phyloP scores from a whole-genome alignment of 148 eudicot genomes.

The Diospyros lotus region DNA sequence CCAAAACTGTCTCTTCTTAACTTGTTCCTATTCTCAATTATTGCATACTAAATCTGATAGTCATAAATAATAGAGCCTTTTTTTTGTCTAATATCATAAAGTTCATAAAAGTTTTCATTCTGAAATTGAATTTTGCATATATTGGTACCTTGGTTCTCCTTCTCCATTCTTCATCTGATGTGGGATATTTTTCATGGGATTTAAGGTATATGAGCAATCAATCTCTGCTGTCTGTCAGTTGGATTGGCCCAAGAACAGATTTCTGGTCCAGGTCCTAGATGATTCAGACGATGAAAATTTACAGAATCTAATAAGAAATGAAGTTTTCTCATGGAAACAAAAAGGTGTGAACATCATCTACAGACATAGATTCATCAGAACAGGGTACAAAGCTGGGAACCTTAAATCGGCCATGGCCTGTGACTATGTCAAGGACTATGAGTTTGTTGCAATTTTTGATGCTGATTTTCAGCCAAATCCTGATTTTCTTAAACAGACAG shows the following conservation, averaged over 20 bases:
- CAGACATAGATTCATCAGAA: constrained; percentile 54
- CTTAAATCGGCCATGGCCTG: constrained; percentile 67
- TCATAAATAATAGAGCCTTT: not conserved
- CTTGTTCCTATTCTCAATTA: not conserved
- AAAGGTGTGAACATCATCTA: constrained; percentile 61
- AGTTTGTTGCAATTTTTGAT: constrained; percentile 60
- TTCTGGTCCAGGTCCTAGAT: constrained; percentile 52
- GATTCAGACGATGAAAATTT: constrained; percentile 55
- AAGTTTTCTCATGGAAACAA: constrained; percentile 45
- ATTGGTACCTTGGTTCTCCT: not conserved
- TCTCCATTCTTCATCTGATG: constrained; percentile 8
- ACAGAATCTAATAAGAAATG: constrained; percentile 46
- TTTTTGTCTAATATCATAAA: not conserved
- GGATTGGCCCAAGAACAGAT: constrained; percentile 59
- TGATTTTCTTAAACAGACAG: constrained; percentile 49
- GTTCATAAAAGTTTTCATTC: no score
- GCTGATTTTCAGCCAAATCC: constrained; percentile 68
- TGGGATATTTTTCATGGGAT: constrained; percentile 6
- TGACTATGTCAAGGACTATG: constrained; percentile 62
- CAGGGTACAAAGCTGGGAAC: constrained; percentile 70
- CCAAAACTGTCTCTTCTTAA: not conserved
- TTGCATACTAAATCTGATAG: not conserved
- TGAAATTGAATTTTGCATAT: not conserved
- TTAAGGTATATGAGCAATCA: constrained; percentile 54
- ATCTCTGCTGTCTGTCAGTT: constrained; percentile 54